These are phyloP conservation scores for Chernovozyma aurita DNA, from an alignment of 1,139 yeast genomes.

Conservation along the genomic window DNA sequence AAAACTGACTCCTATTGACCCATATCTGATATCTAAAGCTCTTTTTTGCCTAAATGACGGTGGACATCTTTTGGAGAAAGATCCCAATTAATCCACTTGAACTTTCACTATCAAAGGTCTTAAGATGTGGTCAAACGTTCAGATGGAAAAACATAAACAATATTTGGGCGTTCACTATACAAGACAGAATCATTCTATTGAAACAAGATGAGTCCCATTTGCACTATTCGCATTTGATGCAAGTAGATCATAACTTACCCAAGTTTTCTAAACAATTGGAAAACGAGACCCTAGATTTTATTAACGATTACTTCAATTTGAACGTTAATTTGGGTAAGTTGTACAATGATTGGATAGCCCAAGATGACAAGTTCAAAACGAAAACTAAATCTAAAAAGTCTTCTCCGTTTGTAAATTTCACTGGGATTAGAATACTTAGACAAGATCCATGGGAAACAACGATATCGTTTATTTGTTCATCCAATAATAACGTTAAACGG, in stretches of 20 bases:
- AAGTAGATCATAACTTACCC: background rate
- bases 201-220: constrained; percentile 38
- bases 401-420: constrained; percentile 39
- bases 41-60: constrained; percentile 16
- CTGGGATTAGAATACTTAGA: constrained; percentile 77
- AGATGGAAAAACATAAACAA: constrained; percentile 60
- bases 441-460: constrained; percentile 98
- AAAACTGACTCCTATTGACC: no score
- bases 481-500: constrained; percentile 92
- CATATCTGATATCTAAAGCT: no score
- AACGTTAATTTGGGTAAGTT: constrained; percentile 49
- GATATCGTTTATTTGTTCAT: constrained; percentile 85
- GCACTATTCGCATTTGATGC: constrained; percentile 29
- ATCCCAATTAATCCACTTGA: constrained; percentile 36
- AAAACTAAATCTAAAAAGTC: constrained; percentile 15
- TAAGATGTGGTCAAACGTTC: constrained; percentile 88
- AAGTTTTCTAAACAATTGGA: constrained; percentile 3
- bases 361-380: constrained; percentile 44
- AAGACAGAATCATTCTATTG: constrained; percentile 47
- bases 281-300: constrained; percentile 37
- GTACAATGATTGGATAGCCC: constrained; percentile 56
- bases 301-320: constrained; percentile 69
- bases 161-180: constrained; percentile 57
- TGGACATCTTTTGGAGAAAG: constrained; percentile 23
- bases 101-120: constrained; percentile 58